Evolutionary conservation across 2,329 filamentous ascomycete species (phyloP), one percentile per base, ranked within the genome.

Genomic region (Botryotinia convoluta): DNA sequence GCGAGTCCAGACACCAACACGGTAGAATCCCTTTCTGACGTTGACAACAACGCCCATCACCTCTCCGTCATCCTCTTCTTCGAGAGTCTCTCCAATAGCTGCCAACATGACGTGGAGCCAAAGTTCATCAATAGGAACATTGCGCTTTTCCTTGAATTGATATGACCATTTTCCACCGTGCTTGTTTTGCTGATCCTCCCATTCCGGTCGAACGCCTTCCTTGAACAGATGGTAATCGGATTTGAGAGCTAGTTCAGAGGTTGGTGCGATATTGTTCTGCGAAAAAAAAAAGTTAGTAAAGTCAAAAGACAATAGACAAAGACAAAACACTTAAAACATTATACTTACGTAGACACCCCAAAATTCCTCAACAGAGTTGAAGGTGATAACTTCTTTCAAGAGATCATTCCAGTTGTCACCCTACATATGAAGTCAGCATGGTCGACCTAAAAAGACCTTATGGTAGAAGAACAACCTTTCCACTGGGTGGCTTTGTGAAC

Each of bases 151-250:
- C 87, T 97, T 97, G 91, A 97, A 98, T 81, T 93, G 92, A 86
- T 97, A 98, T 39, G 95, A 95, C 96, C 96, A 99, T 85, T 98
- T 98, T 85, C 96, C 96, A 79, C 96, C 96, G 83, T 98, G 94
- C 89, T 98, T 99, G 87, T 99, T 99, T 86, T 98, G 94, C 39
- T 90, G 88, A 83, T 99, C 96, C 84, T 99, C 96, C 96, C 96
- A 99, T 85, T 99, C 97, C 51, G 96, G 96, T 77, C 96, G 93
- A 76, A 99, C 93, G 77, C 95, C 95, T 80, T 92, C 92, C 88
- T 99, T 99, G 92, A 99, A 99, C 62, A 99, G 92, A 82, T 99
- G 97, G 86, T 99, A 99, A 84, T 99, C 96, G 81, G 96, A 97
- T 87, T 99, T 99, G 82, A 97, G 91, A 62, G 95, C 93, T 61